Evolutionary conservation across 768 basidiomycete genomes (phyloP).

Genomic region (Cystobasidium tubakii): DNA sequence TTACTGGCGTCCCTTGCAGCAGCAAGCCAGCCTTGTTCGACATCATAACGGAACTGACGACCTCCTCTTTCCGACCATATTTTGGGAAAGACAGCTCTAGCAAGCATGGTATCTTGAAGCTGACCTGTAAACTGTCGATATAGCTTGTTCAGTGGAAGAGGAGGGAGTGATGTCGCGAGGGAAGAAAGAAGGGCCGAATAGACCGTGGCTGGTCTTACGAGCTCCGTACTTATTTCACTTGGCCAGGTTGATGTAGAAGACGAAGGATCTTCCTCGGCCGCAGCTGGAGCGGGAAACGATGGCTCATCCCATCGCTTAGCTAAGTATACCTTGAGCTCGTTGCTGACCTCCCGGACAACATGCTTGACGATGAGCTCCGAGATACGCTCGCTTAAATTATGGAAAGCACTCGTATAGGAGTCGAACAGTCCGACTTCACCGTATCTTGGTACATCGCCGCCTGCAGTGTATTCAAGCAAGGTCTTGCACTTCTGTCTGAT

Average conservation of each 20-base stretch:
- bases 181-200: constrained; percentile 72
- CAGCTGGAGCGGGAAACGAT: constrained; percentile 26
- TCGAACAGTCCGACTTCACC: constrained; percentile 59
- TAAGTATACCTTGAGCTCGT: constrained; percentile 67
- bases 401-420: constrained; percentile 63
- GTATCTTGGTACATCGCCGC: constrained; percentile 8
- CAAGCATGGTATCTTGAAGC: constrained; percentile 70
- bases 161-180: constrained; percentile 62
- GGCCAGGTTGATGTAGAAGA: constrained; percentile 48
- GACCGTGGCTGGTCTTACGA: constrained; percentile 69
- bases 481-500: constrained; percentile 36
- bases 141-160: constrained; percentile 56
- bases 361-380: constrained; percentile 84
- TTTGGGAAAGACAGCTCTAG: constrained; percentile 70
- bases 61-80: constrained; percentile 61
- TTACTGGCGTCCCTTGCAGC: constrained; percentile 49
- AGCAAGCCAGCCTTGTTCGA: constrained; percentile 73
- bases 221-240: constrained; percentile 55
- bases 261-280: constrained; percentile 46
- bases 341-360: constrained; percentile 73
- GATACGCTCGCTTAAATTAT: constrained; percentile 60
- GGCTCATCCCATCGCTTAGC: constrained; percentile 50
- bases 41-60: constrained; percentile 63
- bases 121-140: constrained; percentile 70
- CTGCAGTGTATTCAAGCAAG: background rate